Conservation (phyloP, 2,329 filamentous ascomycete species). For the Claviceps cyperi region DNA sequence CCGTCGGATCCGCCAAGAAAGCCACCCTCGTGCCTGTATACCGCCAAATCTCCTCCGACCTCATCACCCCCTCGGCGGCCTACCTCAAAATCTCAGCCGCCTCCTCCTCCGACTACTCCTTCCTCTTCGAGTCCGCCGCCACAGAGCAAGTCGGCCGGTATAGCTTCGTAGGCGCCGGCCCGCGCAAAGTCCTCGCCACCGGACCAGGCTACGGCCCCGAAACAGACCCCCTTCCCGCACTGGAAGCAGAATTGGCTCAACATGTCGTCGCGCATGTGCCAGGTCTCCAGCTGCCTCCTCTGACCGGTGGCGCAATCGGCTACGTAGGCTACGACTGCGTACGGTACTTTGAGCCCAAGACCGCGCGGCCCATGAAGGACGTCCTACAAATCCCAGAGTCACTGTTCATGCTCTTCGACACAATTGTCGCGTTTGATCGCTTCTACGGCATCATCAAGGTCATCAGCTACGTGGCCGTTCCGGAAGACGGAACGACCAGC, state of each 20-base stretch:
- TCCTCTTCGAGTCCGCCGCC: conserved; percentile 90
- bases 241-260: conserved; percentile 67
- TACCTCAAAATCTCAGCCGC: conserved; percentile 81
- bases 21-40: conserved; percentile 70
- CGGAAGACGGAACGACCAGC: conserved; percentile 18
- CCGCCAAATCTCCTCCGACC: conserved; percentile 76
- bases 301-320: conserved; percentile 86
- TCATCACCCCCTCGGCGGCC: conserved; percentile 86
- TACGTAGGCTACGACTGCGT: conserved; percentile 98
- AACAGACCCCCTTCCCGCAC: conserved; percentile 67
- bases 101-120: conserved; percentile 58
- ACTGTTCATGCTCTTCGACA: conserved; percentile 94
- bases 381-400: conserved; percentile 81
- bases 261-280: conserved; percentile 74
- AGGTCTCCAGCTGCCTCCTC: conserved; percentile 64
- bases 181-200: conserved; percentile 69
- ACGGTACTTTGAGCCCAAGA: conserved; percentile 94
- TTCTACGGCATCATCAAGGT: conserved; percentile 90
- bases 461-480: conserved; percentile 75
- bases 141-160: conserved; percentile 90
- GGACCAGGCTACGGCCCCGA: conserved; percentile 76
- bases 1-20: conserved; percentile 13
- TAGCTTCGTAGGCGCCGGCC: conserved; percentile 80
- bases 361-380: conserved; percentile 77
- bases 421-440: conserved; percentile 84